Percentiles rank a stretch among this genome's conserved stretches.
These are phyloP conservation scores for Aspergillus sergii DNA, from an alignment of 2,329 filamentous ascomycete species.

Conservation along the genomic window DNA sequence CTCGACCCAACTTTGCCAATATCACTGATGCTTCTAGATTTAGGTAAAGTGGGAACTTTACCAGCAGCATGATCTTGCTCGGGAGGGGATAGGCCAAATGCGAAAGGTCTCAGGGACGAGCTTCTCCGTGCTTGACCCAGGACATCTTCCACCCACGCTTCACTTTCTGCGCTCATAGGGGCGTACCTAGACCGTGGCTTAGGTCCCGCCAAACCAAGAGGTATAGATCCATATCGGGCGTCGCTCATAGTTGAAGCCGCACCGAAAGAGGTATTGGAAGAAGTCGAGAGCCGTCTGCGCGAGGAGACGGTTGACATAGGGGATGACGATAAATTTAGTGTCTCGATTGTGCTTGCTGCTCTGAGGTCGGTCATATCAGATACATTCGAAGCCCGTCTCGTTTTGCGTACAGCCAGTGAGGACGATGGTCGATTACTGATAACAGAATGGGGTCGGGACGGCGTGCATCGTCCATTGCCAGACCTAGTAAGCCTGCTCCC, in stretches of 20 bases:
- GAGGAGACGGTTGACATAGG: constrained; percentile 32
- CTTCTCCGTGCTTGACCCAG: constrained; percentile 47
- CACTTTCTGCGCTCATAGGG: constrained; percentile 48
- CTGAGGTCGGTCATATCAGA: constrained; percentile 32
- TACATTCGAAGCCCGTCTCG: constrained; percentile 39
- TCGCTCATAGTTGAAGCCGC: constrained; percentile 32
- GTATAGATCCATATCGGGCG: constrained; percentile 35
- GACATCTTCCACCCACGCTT: constrained; percentile 52
- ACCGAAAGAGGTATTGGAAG: constrained; percentile 40
- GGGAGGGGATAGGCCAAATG: constrained; percentile 21
- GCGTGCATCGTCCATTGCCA: constrained; percentile 34
- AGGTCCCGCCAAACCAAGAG: constrained; percentile 50
- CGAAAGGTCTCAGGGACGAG: constrained; percentile 35
- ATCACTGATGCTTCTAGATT: constrained; percentile 43
- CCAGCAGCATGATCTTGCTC: constrained; percentile 20
- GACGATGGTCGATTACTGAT: constrained; percentile 41
- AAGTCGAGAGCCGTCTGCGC: constrained; percentile 40
- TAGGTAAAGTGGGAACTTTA: constrained; percentile 26
- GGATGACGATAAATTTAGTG: constrained; percentile 29
- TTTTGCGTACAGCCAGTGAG: constrained; percentile 43
- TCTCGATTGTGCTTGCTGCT: constrained; percentile 31
- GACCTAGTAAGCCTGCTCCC: constrained; percentile 24
- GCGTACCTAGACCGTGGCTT: constrained; percentile 42
- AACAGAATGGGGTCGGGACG: constrained; percentile 41
- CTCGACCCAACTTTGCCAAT: constrained; percentile 39